Conservation (phyloP, 495 filamentous ascomycete genomes). For the Penicillium paradoxum region DNA sequence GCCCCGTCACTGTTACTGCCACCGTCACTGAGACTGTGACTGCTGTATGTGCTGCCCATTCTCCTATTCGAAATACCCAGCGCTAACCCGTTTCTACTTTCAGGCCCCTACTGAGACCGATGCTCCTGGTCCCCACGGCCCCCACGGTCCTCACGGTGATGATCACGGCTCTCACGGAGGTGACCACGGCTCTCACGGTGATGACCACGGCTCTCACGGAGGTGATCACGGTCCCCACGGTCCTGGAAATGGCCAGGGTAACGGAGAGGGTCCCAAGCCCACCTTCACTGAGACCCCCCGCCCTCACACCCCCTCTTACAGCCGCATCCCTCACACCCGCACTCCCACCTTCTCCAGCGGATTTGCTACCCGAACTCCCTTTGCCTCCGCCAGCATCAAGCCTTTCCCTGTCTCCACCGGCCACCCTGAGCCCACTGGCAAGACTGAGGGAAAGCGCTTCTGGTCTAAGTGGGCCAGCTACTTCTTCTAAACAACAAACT, state of each 20-base stretch:
- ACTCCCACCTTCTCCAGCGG: constrained; percentile 20
- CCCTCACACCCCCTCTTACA: constrained; percentile 34
- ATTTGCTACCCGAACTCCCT: constrained; percentile 29
- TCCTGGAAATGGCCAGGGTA: constrained; percentile 1
- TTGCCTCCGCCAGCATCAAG: constrained; percentile 31
- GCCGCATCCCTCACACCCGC: constrained; percentile 9
- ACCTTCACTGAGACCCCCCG: constrained; percentile 16
- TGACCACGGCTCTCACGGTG: neutral
- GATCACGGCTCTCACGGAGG: neutral
- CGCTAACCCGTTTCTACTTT: neutral
- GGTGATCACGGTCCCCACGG: no score
- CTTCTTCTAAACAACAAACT: constrained; percentile 18
- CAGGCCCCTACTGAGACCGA: constrained; percentile 13
- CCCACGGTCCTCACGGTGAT: constrained; percentile 5
- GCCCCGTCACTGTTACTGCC: constrained; percentile 22
- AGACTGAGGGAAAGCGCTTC: constrained; percentile 3
- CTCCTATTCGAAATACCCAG: neutral
- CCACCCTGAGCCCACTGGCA: constrained; percentile 4
- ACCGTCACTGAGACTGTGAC: constrained; percentile 26
- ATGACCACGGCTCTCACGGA: neutral
- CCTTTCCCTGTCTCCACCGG: constrained; percentile 8
- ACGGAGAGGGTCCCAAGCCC: constrained; percentile 11
- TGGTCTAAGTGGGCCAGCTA: constrained; percentile 29
- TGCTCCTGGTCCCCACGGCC: constrained; percentile 8
- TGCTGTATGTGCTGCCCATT: constrained; percentile 15